Conservation (phyloP, 2,329 filamentous ascomycete species). For the Colletotrichum godetiae region DNA sequence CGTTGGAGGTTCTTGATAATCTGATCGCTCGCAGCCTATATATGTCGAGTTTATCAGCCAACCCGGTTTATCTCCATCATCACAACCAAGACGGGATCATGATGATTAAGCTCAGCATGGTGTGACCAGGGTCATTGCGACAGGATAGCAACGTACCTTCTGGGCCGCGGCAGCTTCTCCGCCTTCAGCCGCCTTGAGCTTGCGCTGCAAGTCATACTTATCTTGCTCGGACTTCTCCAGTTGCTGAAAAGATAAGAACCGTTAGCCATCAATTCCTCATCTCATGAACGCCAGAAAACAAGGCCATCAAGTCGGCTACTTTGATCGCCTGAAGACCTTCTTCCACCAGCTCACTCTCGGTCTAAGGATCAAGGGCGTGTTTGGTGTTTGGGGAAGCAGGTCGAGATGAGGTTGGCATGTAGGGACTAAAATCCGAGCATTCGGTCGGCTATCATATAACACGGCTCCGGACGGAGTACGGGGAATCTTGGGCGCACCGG, state of each 20-base stretch:
- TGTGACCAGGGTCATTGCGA: background rate
- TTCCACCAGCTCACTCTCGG: conserved; percentile 9
- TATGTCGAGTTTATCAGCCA: too few species aligned
- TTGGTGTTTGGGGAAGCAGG: background rate
- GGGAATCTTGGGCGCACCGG: background rate
- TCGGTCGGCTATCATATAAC: conserved; percentile 26
- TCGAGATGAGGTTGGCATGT: conserved; percentile 1
- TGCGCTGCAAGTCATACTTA: conserved; percentile 65
- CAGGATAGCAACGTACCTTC: conserved; percentile 57
- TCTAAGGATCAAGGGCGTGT: background rate
- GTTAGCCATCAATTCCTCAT: conserved; percentile 36
- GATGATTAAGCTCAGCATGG: background rate
- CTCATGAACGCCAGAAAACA: background rate
- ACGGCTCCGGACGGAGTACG: conserved; percentile 10
- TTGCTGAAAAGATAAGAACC: conserved; percentile 55
- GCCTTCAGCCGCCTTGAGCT: conserved; percentile 63
- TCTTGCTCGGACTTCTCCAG: conserved; percentile 68
- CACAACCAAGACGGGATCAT: background rate
- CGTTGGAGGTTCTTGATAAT: conserved; percentile 77
- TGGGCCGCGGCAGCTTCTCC: conserved; percentile 61
- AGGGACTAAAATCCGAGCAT: background rate
- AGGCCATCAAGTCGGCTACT: background rate
- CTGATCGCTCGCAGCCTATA: conserved; percentile 64
- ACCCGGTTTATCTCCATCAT: background rate
- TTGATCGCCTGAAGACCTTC: background rate